Evolutionary conservation across 2,329 filamentous ascomycete genomes (phyloP).

Genomic region (Alternaria novae-zelandiae): DNA sequence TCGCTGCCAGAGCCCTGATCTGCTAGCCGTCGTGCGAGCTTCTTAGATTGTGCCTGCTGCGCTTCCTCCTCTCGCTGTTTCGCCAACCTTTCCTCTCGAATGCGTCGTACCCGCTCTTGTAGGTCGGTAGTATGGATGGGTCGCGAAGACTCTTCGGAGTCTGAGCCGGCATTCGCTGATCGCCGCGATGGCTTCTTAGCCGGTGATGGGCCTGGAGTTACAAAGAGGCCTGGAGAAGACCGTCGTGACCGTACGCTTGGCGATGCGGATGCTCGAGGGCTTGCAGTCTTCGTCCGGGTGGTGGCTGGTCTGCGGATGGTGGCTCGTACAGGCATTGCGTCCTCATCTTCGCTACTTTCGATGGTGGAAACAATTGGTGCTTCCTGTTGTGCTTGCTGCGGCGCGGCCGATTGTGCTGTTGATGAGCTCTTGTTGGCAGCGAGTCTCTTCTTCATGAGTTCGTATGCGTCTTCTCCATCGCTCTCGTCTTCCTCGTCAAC

Average conservation of each 20-base stretch:
- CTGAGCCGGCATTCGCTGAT: conserved; percentile 43
- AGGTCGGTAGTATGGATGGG: conserved; percentile 65
- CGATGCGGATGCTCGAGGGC: conserved; percentile 23
- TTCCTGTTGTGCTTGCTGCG: conserved; percentile 11
- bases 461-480: conserved; percentile 52
- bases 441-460: conserved; percentile 56
- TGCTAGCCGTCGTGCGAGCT: conserved; percentile 22
- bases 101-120: conserved; percentile 73
- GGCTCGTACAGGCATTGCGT: conserved; percentile 34
- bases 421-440: conserved; percentile 34
- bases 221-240: conserved; percentile 63
- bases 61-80: conserved; percentile 63
- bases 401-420: neutral
- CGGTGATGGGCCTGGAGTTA: conserved; percentile 56
- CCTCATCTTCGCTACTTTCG: conserved; percentile 36
- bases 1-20: conserved; percentile 58
- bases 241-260: conserved; percentile 37
- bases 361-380: conserved; percentile 7
- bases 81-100: conserved; percentile 72
- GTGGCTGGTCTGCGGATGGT: conserved; percentile 20
- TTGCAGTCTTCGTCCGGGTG: conserved; percentile 17
- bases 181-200: conserved; percentile 39
- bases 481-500: conserved; percentile 34
- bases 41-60: conserved; percentile 49
- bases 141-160: conserved; percentile 53